Evolutionary conservation across 2,329 filamentous ascomycete species (phyloP).

Genomic region (Fusarium hostae): DNA sequence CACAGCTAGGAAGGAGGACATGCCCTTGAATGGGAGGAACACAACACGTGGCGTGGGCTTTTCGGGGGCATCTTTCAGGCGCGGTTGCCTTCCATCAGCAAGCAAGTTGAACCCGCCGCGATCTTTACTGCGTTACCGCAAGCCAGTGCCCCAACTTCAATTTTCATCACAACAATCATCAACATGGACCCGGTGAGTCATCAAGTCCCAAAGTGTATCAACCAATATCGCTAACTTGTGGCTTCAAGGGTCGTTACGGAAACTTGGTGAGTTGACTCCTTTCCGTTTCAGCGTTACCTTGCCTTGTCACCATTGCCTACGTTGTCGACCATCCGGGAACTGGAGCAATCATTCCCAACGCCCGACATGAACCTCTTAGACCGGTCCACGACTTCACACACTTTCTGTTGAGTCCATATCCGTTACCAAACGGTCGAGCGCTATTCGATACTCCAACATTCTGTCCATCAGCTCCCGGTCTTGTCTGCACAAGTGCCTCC

Average conservation of each 20-base stretch:
- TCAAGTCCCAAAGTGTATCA: no score
- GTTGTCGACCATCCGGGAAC: neutral
- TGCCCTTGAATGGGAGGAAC: neutral
- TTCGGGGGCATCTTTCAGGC: no score
- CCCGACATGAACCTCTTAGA: neutral
- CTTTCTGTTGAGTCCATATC: neutral
- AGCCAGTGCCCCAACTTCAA: neutral
- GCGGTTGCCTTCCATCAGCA: neutral
- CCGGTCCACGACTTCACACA: neutral
- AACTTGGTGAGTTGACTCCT: no score
- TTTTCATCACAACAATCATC: neutral
- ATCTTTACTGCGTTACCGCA: neutral
- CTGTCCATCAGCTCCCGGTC: neutral
- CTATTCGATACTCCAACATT: neutral
- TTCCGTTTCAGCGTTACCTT: neutral
- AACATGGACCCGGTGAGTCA: no score
- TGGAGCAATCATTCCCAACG: neutral
- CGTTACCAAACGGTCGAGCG: neutral
- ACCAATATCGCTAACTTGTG: no score
- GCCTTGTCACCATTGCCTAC: neutral
- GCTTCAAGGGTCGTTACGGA: no score
- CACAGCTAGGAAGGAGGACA: neutral
- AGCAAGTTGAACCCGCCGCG: neutral
- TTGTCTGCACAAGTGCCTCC: rapidly evolving
- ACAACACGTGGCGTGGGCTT: neutral